phyloP scores from a whole-genome alignment of 441 rosid species.

The Flueggea neowawraea region DNA sequence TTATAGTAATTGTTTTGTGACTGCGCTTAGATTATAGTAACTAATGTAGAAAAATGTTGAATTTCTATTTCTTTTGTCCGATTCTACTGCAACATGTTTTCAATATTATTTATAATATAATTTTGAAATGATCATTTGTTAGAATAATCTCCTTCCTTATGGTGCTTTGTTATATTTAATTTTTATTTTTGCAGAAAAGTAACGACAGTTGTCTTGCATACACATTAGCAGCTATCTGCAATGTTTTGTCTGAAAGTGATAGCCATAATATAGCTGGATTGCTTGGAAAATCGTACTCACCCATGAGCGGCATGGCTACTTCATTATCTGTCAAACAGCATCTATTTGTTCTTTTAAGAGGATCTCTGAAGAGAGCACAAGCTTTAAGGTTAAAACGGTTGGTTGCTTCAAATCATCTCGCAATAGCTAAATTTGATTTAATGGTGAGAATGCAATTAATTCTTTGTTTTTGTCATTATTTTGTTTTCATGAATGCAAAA shows the following conservation, averaged over 20 bases:
- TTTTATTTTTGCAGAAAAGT: constrained; percentile 58
- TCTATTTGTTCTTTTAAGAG: constrained; percentile 77
- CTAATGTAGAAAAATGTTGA: too few species aligned
- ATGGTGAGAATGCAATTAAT: constrained; percentile 42
- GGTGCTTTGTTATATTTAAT: constrained; percentile 13
- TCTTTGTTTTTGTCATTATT: background rate
- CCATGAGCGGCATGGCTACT: constrained; percentile 54
- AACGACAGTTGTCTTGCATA: constrained; percentile 97
- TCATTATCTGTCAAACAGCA: constrained; percentile 88
- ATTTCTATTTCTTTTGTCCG: too few species aligned
- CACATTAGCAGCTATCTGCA: constrained; percentile 88
- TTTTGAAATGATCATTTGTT: constrained; percentile 3
- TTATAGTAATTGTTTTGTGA: too few species aligned
- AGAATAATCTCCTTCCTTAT: constrained; percentile 1
- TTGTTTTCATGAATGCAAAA: background rate
- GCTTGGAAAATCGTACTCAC: constrained; percentile 82
- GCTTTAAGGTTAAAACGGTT: constrained; percentile 72
- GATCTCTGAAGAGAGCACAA: constrained; percentile 85
- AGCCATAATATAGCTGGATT: constrained; percentile 63
- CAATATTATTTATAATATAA: constrained; percentile 1
- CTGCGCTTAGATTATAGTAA: too few species aligned
- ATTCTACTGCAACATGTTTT: background rate
- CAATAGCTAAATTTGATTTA: constrained; percentile 92
- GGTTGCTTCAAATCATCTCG: constrained; percentile 93
- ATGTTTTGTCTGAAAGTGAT: constrained; percentile 83